These are phyloP conservation scores for Podospora appendiculata DNA, from an alignment of 495 filamentous ascomycete species.

Conservation along the genomic window DNA sequence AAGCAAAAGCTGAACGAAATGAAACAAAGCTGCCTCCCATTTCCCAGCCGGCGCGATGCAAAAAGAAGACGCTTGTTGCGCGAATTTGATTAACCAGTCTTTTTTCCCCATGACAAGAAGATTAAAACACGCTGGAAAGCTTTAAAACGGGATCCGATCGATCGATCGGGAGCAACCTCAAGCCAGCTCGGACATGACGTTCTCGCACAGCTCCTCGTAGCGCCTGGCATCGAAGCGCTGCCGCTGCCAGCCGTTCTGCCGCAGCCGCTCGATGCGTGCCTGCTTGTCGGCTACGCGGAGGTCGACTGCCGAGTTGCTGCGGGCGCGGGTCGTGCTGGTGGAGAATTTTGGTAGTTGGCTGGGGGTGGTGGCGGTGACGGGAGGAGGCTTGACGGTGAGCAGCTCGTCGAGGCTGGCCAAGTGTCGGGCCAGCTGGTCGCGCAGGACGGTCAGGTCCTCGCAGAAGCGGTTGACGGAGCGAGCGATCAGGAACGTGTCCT, in stretches of 20 bases:
- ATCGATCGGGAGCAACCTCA: no score
- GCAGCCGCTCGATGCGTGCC: constrained; percentile 38
- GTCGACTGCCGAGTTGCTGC: constrained; percentile 11
- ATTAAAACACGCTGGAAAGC: no score
- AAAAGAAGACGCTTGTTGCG: no score
- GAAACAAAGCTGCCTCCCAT: no score
- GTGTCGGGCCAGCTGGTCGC: constrained; percentile 32
- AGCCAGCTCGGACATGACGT: constrained; percentile 33
- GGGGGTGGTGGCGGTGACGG: not conserved
- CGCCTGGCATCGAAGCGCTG: constrained; percentile 39
- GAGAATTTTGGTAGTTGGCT: not conserved
- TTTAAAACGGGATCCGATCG: no score
- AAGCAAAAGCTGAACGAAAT: no score
- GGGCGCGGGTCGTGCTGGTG: not conserved
- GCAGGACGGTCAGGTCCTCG: constrained; percentile 31
- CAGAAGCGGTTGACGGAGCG: constrained; percentile 36
- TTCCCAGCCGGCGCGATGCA: no score
- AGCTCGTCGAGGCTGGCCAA: constrained; percentile 27
- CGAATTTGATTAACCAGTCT: no score
- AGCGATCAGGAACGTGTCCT: constrained; percentile 26
- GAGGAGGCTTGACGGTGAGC: constrained; percentile 12
- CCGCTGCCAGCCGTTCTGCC: constrained; percentile 38
- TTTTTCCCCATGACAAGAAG: no score
- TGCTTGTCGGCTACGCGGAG: constrained; percentile 22
- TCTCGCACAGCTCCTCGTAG: constrained; percentile 42